phyloP scores from a whole-genome alignment of 2,329 filamentous ascomycete genomes.

The Thermomyces lanuginosus region DNA sequence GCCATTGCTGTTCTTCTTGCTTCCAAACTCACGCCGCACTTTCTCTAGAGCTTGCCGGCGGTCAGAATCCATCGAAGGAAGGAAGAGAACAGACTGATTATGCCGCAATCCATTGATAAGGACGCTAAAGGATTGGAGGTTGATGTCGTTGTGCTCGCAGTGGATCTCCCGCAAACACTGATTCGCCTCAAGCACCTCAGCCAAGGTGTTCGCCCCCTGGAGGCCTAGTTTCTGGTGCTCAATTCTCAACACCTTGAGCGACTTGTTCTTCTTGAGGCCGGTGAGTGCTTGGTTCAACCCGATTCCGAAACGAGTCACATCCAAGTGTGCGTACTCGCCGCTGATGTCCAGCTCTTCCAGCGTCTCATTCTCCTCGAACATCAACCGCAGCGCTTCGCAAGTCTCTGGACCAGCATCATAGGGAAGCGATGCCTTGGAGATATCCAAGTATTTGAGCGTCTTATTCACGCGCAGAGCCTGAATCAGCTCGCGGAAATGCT shows the following conservation, averaged over 20 bases:
- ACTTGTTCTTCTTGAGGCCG: slow-evolving; percentile 47
- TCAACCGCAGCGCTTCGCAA: slow-evolving; percentile 43
- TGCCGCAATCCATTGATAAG: slow-evolving; percentile 51
- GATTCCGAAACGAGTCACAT: slow-evolving; percentile 51
- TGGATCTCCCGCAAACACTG: slow-evolving; percentile 46
- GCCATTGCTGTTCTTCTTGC: slow-evolving; percentile 27
- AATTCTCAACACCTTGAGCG: slow-evolving; percentile 46
- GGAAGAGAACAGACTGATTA: slow-evolving; percentile 45
- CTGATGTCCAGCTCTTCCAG: slow-evolving; percentile 53
- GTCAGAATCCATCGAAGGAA: slow-evolving; percentile 48
- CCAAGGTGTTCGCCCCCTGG: slow-evolving; percentile 52
- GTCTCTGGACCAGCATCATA: slow-evolving; percentile 53
- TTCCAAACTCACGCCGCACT: slow-evolving; percentile 40
- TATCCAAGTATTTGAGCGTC: slow-evolving; percentile 48
- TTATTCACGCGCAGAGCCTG: slow-evolving; percentile 46
- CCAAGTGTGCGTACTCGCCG: slow-evolving; percentile 54
- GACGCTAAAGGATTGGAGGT: slow-evolving; percentile 52
- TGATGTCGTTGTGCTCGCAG: slow-evolving; percentile 57
- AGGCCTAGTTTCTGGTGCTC: slow-evolving; percentile 53
- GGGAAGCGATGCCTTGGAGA: slow-evolving; percentile 53
- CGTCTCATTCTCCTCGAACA: slow-evolving; percentile 52
- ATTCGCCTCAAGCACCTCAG: slow-evolving; percentile 52
- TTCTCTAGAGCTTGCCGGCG: slow-evolving; percentile 44
- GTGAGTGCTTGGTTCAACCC: slow-evolving; percentile 50
- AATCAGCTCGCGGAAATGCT: slow-evolving; percentile 47